Conservation (phyloP, 768 basidiomycete species). For the Naganishia kalamii region DNA sequence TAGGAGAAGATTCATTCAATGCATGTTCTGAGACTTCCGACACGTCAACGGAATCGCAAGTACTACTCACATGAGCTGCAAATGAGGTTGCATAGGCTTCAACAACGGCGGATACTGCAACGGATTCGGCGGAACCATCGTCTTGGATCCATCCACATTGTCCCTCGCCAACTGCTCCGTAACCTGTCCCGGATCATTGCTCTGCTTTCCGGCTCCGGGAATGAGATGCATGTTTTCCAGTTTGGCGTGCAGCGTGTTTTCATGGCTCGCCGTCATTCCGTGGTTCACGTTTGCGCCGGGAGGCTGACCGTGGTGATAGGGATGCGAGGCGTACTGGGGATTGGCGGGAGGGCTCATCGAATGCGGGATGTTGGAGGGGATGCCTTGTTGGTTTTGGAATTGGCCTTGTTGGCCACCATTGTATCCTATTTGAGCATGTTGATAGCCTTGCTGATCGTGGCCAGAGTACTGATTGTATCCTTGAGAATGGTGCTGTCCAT, state of each 20-base stretch:
- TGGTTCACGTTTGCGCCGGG: not conserved
- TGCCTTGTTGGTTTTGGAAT: not conserved
- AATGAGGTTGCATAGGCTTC: constrained; percentile 62
- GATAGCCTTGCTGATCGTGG: not conserved
- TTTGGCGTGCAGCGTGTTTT: constrained; percentile 7
- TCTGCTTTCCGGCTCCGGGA: not conserved
- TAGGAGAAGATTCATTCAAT: not conserved
- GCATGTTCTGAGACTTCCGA: not conserved
- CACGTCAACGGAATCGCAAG: not conserved
- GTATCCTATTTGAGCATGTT: not conserved
- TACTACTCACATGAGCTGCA: constrained; percentile 60
- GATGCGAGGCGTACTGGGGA: not conserved
- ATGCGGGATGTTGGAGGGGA: not conserved
- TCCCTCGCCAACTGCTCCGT: not conserved
- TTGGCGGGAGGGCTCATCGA: not conserved
- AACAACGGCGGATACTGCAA: constrained; percentile 5
- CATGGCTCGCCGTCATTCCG: not conserved
- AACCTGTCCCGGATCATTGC: not conserved
- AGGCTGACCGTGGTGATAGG: not conserved
- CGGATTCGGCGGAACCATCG: constrained; percentile 14
- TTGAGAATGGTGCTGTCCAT: not conserved
- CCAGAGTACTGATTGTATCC: not conserved
- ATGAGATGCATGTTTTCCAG: constrained; percentile 3
- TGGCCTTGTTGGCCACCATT: not conserved
- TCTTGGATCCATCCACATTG: constrained; percentile 7